phyloP scores from a whole-genome alignment of 345 rosid species.

The Salix exigua region DNA sequence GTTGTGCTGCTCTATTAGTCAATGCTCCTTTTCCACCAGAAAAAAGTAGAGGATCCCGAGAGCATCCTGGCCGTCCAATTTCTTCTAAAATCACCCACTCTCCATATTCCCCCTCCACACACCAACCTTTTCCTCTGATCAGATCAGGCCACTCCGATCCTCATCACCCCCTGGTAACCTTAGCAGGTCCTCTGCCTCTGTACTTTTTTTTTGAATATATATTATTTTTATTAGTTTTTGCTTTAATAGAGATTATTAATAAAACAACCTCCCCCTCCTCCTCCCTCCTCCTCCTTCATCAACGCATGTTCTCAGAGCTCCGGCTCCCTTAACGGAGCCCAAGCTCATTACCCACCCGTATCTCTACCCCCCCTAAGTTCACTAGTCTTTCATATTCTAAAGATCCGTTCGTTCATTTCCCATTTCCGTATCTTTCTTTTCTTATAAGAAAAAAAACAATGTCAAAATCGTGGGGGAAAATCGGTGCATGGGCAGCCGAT shows the following conservation, averaged over 20 bases:
- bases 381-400: background rate
- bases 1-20: background rate
- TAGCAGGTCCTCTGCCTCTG: background rate
- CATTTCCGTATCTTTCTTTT: slow-evolving; percentile 19
- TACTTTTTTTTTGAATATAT: too few relatives aligned
- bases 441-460: slow-evolving; percentile 13
- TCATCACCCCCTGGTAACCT: slow-evolving; percentile 5
- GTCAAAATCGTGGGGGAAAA: slow-evolving; percentile 71
- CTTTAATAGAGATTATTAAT: background rate
- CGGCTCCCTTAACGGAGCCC: slow-evolving; percentile 56
- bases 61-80: slow-evolving; percentile 7
- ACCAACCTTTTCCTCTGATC: background rate
- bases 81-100: background rate
- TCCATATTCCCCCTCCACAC: background rate
- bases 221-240: too few relatives aligned
- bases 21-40: background rate
- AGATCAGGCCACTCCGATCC: background rate
- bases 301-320: slow-evolving; percentile 53
- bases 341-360: slow-evolving; percentile 12
- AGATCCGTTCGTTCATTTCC: slow-evolving; percentile 14
- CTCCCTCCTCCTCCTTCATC: background rate
- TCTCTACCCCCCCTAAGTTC: background rate
- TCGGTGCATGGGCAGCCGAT: slow-evolving; percentile 97
- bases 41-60: background rate
- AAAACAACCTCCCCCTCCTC: background rate